Evolutionary conservation across 352 stramenopile species (phyloP), one percentile per base, ranked within the genome.

Genomic region (Globisporangium cederbergense): DNA sequence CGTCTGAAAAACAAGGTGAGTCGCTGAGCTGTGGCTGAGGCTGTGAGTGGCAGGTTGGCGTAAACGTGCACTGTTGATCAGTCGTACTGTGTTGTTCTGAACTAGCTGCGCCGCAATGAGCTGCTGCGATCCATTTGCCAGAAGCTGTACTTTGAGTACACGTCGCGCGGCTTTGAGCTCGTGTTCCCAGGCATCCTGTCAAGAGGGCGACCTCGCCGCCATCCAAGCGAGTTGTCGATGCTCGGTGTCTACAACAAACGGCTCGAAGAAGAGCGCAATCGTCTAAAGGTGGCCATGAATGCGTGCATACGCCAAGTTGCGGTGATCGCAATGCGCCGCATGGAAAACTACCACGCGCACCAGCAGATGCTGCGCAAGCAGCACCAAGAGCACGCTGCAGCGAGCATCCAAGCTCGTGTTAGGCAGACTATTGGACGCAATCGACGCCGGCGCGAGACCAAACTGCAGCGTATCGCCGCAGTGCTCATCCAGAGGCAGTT

Each of bases 61-160:
- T 45, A 32, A 10, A 7, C 49, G 58, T n/a, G 5, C 40, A 45
- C 10, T 45, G 7, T 18, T 3, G 16, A n/a, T n/a, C 16, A 45
- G 18, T 13, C 1, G 40, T 18, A 5, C 40, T 16, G 10, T 45
- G 2, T 14, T 58, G 8, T 30, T 2, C 10, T 34, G 20, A 43
- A 43, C 18, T 6, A 51, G 45, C 11, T 18, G 16, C 38, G 25
- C 3, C 28, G 16, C 7, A 28, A 56, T 16, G 38, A 50, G 0
- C 46, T 78, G 46, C 77, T 69, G 18, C 32, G 16, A 1, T 66
- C 67, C 18, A 59, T 85, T 6, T 75, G 65, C 53, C 62, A 66
- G 7, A 81, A 75, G 43, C 61, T 86, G 14, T 86, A 68, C 54
- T 52, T 83, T 34, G 74, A 77, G 64, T 81, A 81, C 51, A 83